Evolutionary conservation across 805 yeast species (phyloP).

Genomic region (Pichia kluyveri): DNA sequence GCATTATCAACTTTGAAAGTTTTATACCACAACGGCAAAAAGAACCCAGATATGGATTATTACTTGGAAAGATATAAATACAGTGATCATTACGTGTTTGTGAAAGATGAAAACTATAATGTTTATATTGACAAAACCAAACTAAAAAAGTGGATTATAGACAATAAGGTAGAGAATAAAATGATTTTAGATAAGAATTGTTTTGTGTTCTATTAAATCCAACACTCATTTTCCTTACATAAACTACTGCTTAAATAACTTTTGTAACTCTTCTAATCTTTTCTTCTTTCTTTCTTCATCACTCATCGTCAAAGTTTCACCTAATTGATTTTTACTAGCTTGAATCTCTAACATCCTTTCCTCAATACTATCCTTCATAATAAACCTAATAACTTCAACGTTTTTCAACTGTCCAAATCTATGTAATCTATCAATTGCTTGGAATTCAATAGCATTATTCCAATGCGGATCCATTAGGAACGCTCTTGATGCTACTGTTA

Average conservation of each 20-base stretch:
- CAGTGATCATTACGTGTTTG: slow-evolving; percentile 13
- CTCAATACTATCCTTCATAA: slow-evolving; percentile 76
- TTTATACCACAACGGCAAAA: slow-evolving; percentile 24
- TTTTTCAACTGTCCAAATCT: slow-evolving; percentile 74
- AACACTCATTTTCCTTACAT: background rate
- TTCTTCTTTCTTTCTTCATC: slow-evolving; percentile 67
- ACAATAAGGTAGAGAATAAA: slow-evolving; percentile 14
- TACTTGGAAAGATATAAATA: slow-evolving; percentile 13
- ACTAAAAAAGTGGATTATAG: slow-evolving; percentile 23
- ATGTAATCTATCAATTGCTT: slow-evolving; percentile 85
- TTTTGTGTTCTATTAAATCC: slow-evolving; percentile 19
- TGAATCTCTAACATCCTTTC: slow-evolving; percentile 84
- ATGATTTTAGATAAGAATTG: slow-evolving; percentile 13
- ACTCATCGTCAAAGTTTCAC: slow-evolving; percentile 69
- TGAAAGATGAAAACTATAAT: slow-evolving; percentile 19
- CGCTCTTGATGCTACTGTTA: slow-evolving; percentile 78
- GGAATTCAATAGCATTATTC: slow-evolving; percentile 88
- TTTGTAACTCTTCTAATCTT: slow-evolving; percentile 64
- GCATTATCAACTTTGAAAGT: slow-evolving; percentile 51
- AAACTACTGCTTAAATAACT: slow-evolving; percentile 42
- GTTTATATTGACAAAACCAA: slow-evolving; percentile 17
- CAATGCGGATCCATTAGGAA: slow-evolving; percentile 97
- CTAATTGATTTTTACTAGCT: slow-evolving; percentile 70
- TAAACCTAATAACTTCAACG: slow-evolving; percentile 73
- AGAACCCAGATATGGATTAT: slow-evolving; percentile 21